Evolutionary conservation across 1,284 basidiomycete genomes (phyloP).

Genomic region (Leccinum griseonigrum): DNA sequence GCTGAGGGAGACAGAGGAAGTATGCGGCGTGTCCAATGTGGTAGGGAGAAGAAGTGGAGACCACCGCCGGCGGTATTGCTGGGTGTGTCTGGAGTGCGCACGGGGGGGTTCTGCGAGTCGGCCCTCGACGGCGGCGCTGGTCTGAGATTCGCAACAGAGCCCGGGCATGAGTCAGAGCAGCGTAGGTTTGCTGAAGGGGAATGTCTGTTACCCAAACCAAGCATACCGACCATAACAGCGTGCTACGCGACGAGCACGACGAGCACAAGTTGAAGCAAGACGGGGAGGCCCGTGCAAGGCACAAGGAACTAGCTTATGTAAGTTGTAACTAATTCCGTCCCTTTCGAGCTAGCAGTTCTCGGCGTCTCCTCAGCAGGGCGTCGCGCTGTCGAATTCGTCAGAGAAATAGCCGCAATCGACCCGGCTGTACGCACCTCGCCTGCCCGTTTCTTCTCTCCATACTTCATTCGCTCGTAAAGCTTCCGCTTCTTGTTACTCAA

Average conservation of each 20-base stretch:
- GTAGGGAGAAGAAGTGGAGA: constrained; percentile 62
- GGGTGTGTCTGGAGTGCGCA: not conserved
- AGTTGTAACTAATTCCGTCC: constrained; percentile 1
- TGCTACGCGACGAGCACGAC: not conserved
- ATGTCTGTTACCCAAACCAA: constrained; percentile 30
- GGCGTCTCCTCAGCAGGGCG: constrained; percentile 60
- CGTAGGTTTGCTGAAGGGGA: constrained; percentile 19
- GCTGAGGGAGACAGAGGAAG: not conserved
- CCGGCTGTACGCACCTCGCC: constrained; percentile 64
- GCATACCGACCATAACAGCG: constrained; percentile 38
- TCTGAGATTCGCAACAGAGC: constrained; percentile 9
- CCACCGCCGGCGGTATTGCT: constrained; percentile 4
- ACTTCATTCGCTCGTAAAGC: constrained; percentile 94
- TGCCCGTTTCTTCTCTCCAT: constrained; percentile 77
- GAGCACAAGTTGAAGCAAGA: not conserved
- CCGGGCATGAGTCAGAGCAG: constrained; percentile 9
- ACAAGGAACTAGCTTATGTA: not conserved
- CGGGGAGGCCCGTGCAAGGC: not conserved
- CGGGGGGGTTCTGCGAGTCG: constrained; percentile 2
- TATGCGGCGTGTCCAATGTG: constrained; percentile 58
- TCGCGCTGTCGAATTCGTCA: constrained; percentile 44
- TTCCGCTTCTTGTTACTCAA: constrained; percentile 97
- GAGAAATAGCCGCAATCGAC: not conserved
- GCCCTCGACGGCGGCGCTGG: constrained; percentile 2
- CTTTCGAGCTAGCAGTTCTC: constrained; percentile 48